Conservation (phyloP, 225 moss, liverwort and hornwort genomes). For the Ulota crispa region DNA sequence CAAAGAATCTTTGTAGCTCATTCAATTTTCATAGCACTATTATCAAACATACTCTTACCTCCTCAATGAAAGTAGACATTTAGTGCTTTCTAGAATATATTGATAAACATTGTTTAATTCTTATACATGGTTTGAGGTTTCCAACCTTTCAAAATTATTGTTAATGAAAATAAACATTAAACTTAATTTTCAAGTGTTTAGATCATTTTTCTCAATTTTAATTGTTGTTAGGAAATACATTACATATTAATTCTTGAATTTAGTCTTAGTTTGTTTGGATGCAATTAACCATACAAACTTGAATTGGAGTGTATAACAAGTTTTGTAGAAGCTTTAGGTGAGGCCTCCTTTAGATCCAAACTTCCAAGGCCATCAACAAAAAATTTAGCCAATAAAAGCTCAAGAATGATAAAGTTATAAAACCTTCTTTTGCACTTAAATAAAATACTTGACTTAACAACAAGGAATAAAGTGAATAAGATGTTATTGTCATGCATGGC, state of each 20-base stretch:
- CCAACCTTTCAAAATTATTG: not conserved
- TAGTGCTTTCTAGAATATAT: slow-evolving; percentile 3
- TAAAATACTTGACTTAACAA: too few species aligned
- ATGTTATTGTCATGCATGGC: too few species aligned
- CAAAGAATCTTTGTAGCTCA: slow-evolving; percentile 53
- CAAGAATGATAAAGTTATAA: too few species aligned
- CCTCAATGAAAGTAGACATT: not conserved
- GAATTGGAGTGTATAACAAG: not conserved
- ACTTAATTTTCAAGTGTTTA: not conserved
- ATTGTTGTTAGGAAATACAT: not conserved
- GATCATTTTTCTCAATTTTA: not conserved
- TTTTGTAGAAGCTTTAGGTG: not conserved
- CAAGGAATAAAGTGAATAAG: too few species aligned
- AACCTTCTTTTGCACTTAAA: too few species aligned
- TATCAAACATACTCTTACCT: slow-evolving; percentile 50
- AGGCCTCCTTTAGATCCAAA: not conserved
- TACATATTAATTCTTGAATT: not conserved
- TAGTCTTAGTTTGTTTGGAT: not conserved
- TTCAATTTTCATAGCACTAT: slow-evolving; percentile 67
- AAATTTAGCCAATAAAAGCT: too few species aligned
- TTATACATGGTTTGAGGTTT: not conserved
- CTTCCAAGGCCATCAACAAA: too few species aligned
- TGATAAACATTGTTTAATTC: not conserved
- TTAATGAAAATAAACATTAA: not conserved
- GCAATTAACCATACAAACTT: not conserved